These are phyloP conservation scores for Aspergillus intermedius DNA, from an alignment of 2,329 filamentous ascomycete species.

Conservation along the genomic window DNA sequence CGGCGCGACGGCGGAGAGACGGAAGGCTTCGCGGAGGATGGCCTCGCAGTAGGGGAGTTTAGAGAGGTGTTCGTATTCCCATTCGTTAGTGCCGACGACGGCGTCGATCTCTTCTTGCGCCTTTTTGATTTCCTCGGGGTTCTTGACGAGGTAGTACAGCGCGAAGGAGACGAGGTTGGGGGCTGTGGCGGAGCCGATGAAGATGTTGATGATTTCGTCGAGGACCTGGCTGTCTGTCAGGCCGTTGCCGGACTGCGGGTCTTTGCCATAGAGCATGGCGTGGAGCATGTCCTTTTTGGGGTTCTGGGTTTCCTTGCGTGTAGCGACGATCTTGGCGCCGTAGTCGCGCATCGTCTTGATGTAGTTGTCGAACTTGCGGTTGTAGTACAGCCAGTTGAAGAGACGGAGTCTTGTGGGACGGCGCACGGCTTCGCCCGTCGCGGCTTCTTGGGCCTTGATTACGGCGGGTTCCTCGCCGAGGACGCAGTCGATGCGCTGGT, in stretches of 20 bases:
- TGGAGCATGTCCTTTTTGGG: constrained; percentile 57
- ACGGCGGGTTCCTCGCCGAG: constrained; percentile 43
- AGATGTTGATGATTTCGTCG: constrained; percentile 63
- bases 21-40: constrained; percentile 60
- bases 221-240: constrained; percentile 56
- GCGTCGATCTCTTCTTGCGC: constrained; percentile 63
- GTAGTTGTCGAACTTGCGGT: constrained; percentile 48
- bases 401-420: constrained; percentile 48
- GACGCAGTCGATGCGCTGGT: constrained; percentile 46
- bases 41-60: constrained; percentile 62
- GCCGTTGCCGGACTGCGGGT: constrained; percentile 54
- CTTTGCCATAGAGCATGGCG: constrained; percentile 52
- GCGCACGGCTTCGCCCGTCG: constrained; percentile 52
- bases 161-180: constrained; percentile 60
- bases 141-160: constrained; percentile 59
- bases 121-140: constrained; percentile 53
- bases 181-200: constrained; percentile 63
- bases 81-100: constrained; percentile 15
- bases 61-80: constrained; percentile 49
- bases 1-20: constrained; percentile 56
- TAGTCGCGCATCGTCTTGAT: constrained; percentile 51
- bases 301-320: constrained; percentile 48
- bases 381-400: constrained; percentile 49
- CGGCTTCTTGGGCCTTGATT: constrained; percentile 49
- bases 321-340: constrained; percentile 51